Conservation (phyloP, 768 basidiomycete genomes). For the Gymnopilus junonius region DNA sequence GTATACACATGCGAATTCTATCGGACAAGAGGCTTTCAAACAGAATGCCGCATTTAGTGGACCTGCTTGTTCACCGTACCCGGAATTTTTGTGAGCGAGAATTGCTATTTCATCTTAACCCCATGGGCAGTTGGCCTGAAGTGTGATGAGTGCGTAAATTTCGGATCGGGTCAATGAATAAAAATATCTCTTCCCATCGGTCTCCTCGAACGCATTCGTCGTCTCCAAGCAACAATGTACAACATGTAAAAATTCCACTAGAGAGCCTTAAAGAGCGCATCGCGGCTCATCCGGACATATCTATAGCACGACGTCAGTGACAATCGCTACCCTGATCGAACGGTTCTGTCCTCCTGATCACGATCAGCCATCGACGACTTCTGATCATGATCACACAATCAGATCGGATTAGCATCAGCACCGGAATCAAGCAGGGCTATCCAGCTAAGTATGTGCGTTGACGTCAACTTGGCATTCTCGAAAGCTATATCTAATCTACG, state of each 20-base stretch:
- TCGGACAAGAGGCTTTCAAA: too few species aligned
- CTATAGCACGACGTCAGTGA: conserved; percentile 15
- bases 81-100: too few species aligned
- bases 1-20: too few species aligned
- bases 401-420: conserved; percentile 27
- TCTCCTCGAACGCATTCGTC: neutral
- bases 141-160: neutral
- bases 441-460: neutral
- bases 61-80: too few species aligned
- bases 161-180: neutral
- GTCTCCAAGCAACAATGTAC: conserved; percentile 5
- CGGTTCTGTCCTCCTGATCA: conserved; percentile 28
- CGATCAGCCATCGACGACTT: conserved; percentile 31
- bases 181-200: conserved; percentile 1
- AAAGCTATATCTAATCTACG: conserved; percentile 1
- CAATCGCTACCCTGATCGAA: conserved; percentile 27
- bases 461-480: conserved; percentile 10
- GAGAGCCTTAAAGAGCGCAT: neutral
- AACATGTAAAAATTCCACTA: neutral
- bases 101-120: neutral
- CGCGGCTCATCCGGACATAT: conserved; percentile 11
- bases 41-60: too few species aligned
- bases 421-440: conserved; percentile 13
- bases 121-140: neutral
- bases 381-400: conserved; percentile 38